Evolutionary conservation across 768 basidiomycete genomes (phyloP).

Genomic region (Filobasidium floriforme): DNA sequence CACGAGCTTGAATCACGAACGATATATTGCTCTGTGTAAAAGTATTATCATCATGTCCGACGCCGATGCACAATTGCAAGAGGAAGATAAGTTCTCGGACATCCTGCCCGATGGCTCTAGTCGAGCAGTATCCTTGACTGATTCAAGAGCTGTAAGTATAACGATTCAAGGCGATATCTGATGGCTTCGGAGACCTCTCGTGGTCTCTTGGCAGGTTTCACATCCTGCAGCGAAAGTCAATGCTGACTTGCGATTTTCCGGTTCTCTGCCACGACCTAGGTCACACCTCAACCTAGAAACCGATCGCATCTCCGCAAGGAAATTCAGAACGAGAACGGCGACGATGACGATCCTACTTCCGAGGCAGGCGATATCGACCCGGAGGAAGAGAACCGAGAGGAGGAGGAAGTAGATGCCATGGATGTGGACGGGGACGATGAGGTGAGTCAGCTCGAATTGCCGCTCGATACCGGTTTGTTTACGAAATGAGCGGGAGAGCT

Average conservation of each 20-base stretch:
- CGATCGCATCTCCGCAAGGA: conserved; percentile 19
- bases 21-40: too few relatives aligned
- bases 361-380: conserved; percentile 5
- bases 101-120: conserved; percentile 1
- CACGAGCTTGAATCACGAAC: too few relatives aligned
- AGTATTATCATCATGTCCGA: background rate
- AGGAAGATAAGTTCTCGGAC: conserved; percentile 15
- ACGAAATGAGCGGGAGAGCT: conserved; percentile 1
- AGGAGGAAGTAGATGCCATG: conserved; percentile 20
- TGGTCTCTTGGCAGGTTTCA: too few relatives aligned
- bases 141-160: background rate
- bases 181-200: too few relatives aligned
- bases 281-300: background rate
- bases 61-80: background rate
- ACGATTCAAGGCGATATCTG: background rate
- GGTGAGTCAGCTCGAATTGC: background rate
- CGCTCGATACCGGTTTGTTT: background rate
- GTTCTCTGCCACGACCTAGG: background rate
- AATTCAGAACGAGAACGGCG: conserved; percentile 2
- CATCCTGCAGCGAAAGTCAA: too few relatives aligned
- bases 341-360: background rate
- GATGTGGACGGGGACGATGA: conserved; percentile 17
- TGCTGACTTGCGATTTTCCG: too few relatives aligned
- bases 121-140: background rate
- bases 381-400: background rate